phyloP scores from a whole-genome alignment of 495 filamentous ascomycete genomes.

The Xylaria castorea region DNA sequence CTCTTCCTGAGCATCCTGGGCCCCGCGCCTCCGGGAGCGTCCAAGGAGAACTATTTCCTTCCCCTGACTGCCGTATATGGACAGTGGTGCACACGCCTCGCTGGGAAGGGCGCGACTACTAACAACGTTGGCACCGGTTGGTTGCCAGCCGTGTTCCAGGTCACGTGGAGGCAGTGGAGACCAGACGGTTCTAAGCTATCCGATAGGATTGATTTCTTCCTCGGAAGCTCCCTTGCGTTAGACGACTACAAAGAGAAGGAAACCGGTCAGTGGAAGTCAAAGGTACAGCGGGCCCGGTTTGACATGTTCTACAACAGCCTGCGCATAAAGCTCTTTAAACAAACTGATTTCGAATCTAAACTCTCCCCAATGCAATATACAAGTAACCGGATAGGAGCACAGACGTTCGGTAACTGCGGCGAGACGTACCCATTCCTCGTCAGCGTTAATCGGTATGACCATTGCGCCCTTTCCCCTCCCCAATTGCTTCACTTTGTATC shows the following conservation, averaged over 20 bases:
- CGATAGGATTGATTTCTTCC: background rate
- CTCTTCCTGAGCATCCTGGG: constrained; percentile 21
- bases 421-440: constrained; percentile 22
- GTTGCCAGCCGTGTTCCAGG: background rate
- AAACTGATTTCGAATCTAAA: too few relatives aligned
- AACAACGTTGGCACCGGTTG: background rate
- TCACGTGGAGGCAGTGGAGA: background rate
- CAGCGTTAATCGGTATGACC: constrained; percentile 15
- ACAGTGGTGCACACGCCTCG: background rate
- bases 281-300: background rate
- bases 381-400: background rate
- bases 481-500: background rate
- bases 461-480: background rate
- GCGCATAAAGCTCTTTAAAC: background rate
- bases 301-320: background rate
- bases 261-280: background rate
- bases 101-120: background rate
- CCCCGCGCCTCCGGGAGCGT: constrained; percentile 10
- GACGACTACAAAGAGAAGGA: background rate
- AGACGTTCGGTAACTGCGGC: constrained; percentile 14
- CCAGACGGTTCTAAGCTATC: background rate
- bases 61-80: background rate
- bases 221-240: background rate
- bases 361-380: too few relatives aligned
- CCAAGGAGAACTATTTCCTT: constrained; percentile 10